Base-by-base conservation (phyloP, 2,329 filamentous ascomycete species). In the Blastomyces silverae region DNA sequence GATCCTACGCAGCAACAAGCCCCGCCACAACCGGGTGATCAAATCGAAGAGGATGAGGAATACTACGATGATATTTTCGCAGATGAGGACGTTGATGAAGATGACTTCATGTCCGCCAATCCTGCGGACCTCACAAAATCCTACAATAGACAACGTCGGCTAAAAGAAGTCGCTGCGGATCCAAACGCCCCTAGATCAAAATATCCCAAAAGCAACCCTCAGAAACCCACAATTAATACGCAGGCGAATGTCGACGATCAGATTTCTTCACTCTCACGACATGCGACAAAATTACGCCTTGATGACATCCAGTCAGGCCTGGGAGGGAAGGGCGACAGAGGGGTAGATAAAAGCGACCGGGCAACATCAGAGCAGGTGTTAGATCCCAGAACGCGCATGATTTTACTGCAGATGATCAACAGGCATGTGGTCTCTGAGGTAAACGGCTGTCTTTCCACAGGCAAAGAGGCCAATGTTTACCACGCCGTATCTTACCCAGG, bases 401-500 rank as follows among this genome's bases (percentile, higher is more conserved):
- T 99, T 67, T 81, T 99, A 63, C 82, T 97, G 69, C 91, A 97
- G 79, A 91, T 99, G 84, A 93, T 97, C 80, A 97, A 97, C 77
- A 87, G 91, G 44, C 89, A 91, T 66, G 83, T 93, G 67, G 87
- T 99, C 61, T 90, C 89, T 65, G 92, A 97, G 77, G 88, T 99
- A 62, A 92, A 99, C 75, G 94, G 95, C 58, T 94, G 94, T 74
- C 85, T 99, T 70, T 96, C 91, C 67, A 99, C 94, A 0, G 94
- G 94, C 64, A 99, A 99, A 76, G 94, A 99, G 78, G 94, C 94
- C 66, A 99, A 99, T 75, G 94, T 99, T 34, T 99, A 99, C 79
- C 91, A 95, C 68, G 92, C 93, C 22, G 83, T 96, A 13, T 84
- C 87, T 2, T 80, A 85, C 0, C 80, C 83, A 2, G 77, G 80